Conservation (phyloP, 768 basidiomycete genomes). For the Auriscalpium vulgare region DNA sequence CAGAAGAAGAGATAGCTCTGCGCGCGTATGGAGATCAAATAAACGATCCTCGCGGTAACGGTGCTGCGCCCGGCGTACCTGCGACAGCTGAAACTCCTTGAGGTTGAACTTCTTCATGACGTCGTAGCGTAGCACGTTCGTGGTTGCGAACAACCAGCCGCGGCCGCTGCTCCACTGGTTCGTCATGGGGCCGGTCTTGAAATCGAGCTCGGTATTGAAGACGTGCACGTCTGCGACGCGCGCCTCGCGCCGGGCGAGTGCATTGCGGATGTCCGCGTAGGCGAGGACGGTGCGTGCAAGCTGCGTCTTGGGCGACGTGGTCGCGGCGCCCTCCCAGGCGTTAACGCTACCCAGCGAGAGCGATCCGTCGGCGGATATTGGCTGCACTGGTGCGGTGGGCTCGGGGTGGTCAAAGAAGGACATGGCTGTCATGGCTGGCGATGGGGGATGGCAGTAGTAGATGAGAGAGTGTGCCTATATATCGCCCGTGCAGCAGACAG, state of each 20-base stretch:
- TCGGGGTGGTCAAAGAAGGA: neutral
- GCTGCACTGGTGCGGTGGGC: slow-evolving; percentile 8
- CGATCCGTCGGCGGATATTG: slow-evolving; percentile 49
- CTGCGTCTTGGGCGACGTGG: slow-evolving; percentile 50
- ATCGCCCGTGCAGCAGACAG: no score
- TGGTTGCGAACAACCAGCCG: slow-evolving; percentile 95
- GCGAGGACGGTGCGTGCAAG: slow-evolving; percentile 70
- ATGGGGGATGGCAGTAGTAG: no score
- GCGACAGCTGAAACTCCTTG: slow-evolving; percentile 86
- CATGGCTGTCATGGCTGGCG: no score
- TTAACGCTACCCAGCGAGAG: slow-evolving; percentile 49
- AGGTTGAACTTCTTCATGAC: slow-evolving; percentile 82
- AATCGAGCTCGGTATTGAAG: slow-evolving; percentile 75
- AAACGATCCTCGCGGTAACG: no score
- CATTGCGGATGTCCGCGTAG: slow-evolving; percentile 55
- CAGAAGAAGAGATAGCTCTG: slow-evolving; percentile 92
- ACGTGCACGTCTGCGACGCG: slow-evolving; percentile 61
- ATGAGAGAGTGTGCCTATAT: no score
- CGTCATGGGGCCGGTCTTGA: slow-evolving; percentile 78
- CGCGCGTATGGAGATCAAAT: neutral
- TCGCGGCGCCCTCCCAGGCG: slow-evolving; percentile 58
- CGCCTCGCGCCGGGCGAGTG: slow-evolving; percentile 55
- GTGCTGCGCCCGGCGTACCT: slow-evolving; percentile 38
- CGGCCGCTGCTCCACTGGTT: slow-evolving; percentile 84
- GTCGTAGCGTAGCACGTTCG: slow-evolving; percentile 76